Conservation (phyloP, 1,284 basidiomycete species). For the Irpex lacteus region DNA sequence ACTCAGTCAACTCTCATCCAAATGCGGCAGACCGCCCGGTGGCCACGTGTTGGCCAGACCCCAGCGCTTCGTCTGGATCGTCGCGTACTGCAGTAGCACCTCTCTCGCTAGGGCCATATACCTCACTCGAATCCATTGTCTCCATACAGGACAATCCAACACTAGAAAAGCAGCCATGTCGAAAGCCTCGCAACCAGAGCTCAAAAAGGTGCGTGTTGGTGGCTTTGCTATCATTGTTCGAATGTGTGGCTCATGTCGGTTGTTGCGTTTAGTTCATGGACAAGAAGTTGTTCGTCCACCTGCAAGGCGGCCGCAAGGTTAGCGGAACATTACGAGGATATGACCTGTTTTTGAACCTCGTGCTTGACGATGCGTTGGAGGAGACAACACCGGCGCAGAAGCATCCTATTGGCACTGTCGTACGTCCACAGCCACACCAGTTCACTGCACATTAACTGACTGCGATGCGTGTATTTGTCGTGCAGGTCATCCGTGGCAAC, state of each 20-base stretch:
- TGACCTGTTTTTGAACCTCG: slow-evolving; percentile 98
- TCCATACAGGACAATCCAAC: neutral
- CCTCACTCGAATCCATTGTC: neutral
- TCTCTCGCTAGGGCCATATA: neutral
- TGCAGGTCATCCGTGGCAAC: slow-evolving; percentile 90
- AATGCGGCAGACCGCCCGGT: neutral
- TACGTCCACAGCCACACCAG: slow-evolving; percentile 41
- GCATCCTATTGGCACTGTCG: slow-evolving; percentile 86
- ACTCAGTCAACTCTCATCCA: neutral
- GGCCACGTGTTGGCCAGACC: neutral
- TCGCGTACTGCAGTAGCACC: slow-evolving; percentile 8
- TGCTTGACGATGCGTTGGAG: slow-evolving; percentile 94
- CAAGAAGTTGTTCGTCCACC: slow-evolving; percentile 92
- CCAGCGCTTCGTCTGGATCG: neutral
- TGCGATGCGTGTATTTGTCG: slow-evolving; percentile 6
- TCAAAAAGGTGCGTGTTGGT: slow-evolving; percentile 74
- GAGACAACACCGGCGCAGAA: slow-evolving; percentile 90
- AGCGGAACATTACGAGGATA: slow-evolving; percentile 95
- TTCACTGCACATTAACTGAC: neutral
- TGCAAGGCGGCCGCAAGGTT: slow-evolving; percentile 96
- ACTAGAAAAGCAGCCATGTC: slow-evolving; percentile 56
- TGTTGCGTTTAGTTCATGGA: slow-evolving; percentile 86
- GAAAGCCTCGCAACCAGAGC: slow-evolving; percentile 88
- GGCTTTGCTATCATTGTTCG: neutral
- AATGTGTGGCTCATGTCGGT: slow-evolving; percentile 2